Evolutionary conservation across 345 rosid species (phyloP), one percentile per base, ranked within the genome.

Genomic region (Citrus inodora): DNA sequence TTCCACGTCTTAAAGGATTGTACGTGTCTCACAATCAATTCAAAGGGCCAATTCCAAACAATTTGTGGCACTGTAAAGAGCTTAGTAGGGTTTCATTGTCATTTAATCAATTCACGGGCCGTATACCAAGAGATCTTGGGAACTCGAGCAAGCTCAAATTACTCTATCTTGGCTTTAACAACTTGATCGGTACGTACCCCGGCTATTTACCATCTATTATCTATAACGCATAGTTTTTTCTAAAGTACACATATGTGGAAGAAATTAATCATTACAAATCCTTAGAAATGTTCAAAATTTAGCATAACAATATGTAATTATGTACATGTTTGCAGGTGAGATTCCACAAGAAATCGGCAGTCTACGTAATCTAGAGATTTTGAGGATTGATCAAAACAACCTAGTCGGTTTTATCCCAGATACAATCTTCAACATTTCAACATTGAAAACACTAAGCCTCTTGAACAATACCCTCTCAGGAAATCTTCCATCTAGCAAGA

Each of bases 271-370:
- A 38, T 7, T 7, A 38, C 0, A 38, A 8, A 7, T 7, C 30
- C 11, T 16, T 24, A 8, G 10, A 38, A 38, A 38, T 38, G 0
- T 7, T 38, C 2, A 38, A 38, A 38, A 38, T 8, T 38, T 38
- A 8, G 42, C 42, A 38, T 38, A 8, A 38, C 0, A 38, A 7
- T 38, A 7, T 38, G 9, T 46, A 25, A 6, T 30, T 69, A 22
- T 27, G 24, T 6, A 38, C 3, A 38, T 38, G 3, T 19, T 75
- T 11, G 33, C 78, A 77, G 84, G 80, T 81, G 25, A 33, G 68
- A 7, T 77, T 73, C 84, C 84, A 21, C 25, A 4, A 13, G 79
- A 82, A 71, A 51, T 78, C 30, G 75, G 84, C 2, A 24, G 19
- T 4, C 46, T 64, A 4, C 77, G 8, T 30, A 42, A 37, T n/a